These are phyloP conservation scores for Rhizoclosmatium globosum DNA, from an alignment of 192 early-diverging fungal genomes.

Conservation along the genomic window DNA sequence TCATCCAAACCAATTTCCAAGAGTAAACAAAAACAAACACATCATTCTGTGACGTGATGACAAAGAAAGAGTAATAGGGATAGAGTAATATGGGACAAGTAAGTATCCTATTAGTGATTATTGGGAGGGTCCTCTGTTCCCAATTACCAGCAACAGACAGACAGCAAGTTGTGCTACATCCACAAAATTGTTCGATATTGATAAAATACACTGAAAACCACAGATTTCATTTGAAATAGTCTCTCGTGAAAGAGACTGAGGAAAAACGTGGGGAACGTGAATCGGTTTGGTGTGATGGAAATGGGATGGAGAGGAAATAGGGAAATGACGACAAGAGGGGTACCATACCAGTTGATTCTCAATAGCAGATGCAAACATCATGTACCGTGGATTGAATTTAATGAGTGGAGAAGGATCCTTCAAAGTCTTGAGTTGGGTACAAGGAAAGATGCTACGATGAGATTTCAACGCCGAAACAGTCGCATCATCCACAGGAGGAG, in stretches of 20 bases:
- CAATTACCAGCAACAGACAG: not conserved
- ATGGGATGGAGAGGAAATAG: not conserved
- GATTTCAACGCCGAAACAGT: not conserved
- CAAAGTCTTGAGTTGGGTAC: constrained; percentile 45
- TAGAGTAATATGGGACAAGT: too few species aligned
- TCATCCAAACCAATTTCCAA: not conserved
- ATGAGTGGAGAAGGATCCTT: constrained; percentile 64
- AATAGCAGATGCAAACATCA: constrained; percentile 74
- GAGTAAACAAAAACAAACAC: not conserved
- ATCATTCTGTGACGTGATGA: not conserved
- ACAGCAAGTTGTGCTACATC: too few species aligned
- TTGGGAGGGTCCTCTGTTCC: not conserved
- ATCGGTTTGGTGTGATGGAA: constrained; percentile 4
- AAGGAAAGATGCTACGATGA: not conserved
- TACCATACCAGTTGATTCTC: constrained; percentile 71
- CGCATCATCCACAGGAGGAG: constrained; percentile 47
- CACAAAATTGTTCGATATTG: not conserved
- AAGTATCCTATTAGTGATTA: too few species aligned
- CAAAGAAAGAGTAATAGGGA: not conserved
- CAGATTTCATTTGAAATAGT: not conserved
- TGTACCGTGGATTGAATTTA: constrained; percentile 76
- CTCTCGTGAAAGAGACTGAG: not conserved
- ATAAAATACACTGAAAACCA: constrained; percentile 21
- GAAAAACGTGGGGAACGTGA: constrained; percentile 23
- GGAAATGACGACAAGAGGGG: not conserved